phyloP scores from a whole-genome alignment of 2,329 filamentous ascomycete species.

The Pyricularia pennisetigena region DNA sequence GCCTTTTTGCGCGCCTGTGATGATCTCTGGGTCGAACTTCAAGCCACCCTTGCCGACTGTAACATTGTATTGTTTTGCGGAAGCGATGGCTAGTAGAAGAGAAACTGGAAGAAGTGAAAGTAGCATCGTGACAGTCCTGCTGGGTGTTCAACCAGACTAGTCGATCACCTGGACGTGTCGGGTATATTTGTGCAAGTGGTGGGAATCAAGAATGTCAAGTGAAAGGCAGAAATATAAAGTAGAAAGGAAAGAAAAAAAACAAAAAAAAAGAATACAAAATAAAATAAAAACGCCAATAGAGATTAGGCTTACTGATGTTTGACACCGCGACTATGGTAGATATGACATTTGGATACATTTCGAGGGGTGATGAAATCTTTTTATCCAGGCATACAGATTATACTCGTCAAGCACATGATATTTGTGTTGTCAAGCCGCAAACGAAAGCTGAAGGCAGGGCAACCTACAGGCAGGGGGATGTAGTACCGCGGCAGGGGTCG shows the following conservation, averaged over 20 bases:
- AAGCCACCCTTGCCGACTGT: conserved; percentile 26
- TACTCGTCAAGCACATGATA: neutral
- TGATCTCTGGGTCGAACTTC: conserved; percentile 25
- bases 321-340: neutral
- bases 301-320: neutral
- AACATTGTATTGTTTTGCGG: conserved; percentile 21
- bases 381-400: neutral
- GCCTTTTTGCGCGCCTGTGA: conserved; percentile 21
- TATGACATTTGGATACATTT: neutral
- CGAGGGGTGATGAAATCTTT: neutral
- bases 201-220: neutral
- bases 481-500: neutral
- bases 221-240: neutral
- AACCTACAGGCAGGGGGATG: neutral
- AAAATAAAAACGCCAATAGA: no score
- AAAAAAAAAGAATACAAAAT: no score
- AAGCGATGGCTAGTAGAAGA: conserved; percentile 16
- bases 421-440: neutral
- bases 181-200: neutral
- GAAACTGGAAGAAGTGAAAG: conserved; percentile 14
- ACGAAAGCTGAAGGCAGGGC: neutral
- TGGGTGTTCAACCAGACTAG: conserved; percentile 8
- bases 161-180: neutral
- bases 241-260: neutral
- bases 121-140: neutral